Conservation (phyloP, 768 basidiomycete species). For the Leccinellum rugosiceps region DNA sequence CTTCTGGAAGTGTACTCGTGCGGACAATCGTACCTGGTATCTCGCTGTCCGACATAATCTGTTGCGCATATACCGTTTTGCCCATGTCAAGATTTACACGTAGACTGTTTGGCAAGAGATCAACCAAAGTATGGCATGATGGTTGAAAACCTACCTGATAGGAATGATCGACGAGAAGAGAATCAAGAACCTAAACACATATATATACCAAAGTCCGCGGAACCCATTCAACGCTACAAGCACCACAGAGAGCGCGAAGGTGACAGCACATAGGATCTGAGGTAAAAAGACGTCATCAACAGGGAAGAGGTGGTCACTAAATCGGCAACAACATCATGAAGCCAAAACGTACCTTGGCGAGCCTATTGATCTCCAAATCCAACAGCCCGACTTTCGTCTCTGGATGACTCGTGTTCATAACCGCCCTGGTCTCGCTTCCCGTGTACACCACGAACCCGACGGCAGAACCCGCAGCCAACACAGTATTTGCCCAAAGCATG, state of each 20-base stretch:
- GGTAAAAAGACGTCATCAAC: too few relatives aligned
- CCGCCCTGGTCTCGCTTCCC: conserved; percentile 91
- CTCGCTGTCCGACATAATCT: conserved; percentile 90
- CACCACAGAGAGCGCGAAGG: conserved; percentile 85
- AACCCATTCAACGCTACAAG: conserved; percentile 97
- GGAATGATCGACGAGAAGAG: conserved; percentile 99
- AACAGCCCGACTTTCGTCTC: conserved; percentile 90
- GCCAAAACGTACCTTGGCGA: conserved; percentile 73
- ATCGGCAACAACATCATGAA: not conserved
- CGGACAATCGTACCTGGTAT: conserved; percentile 96
- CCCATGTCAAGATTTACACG: conserved; percentile 99
- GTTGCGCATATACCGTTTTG: conserved; percentile 94
- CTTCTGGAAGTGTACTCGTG: conserved; percentile 96
- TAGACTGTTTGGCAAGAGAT: conserved; percentile 48
- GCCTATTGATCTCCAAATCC: conserved; percentile 91
- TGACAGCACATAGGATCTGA: conserved; percentile 91
- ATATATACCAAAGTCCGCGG: conserved; percentile 92
- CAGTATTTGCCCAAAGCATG: conserved; percentile 95
- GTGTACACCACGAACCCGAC: conserved; percentile 95
- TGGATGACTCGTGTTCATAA: conserved; percentile 98
- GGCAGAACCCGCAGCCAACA: conserved; percentile 91
- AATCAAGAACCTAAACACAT: conserved; percentile 94
- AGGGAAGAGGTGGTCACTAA: not conserved
- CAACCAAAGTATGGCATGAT: not conserved
- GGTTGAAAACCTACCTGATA: conserved; percentile 70